phyloP scores from a whole-genome alignment of 2,329 filamentous ascomycete genomes.

The Alternaria sp. region DNA sequence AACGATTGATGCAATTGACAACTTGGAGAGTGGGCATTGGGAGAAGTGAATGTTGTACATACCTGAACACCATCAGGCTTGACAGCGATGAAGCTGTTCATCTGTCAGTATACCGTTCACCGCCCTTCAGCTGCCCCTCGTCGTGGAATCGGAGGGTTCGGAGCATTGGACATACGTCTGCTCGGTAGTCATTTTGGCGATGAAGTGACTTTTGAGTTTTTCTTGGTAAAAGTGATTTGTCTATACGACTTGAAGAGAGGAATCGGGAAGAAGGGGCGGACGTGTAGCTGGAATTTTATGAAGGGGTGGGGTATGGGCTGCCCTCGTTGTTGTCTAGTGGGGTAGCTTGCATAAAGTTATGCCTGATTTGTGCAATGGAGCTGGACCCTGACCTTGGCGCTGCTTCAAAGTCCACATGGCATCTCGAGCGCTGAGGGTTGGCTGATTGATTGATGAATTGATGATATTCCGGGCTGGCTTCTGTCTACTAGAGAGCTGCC shows the following conservation, averaged over 20 bases:
- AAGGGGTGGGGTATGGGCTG: slow-evolving; percentile 36
- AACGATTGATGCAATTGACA: background rate
- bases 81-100: slow-evolving; percentile 95
- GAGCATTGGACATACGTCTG: slow-evolving; percentile 76
- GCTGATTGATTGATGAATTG: background rate
- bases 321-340: slow-evolving; percentile 21
- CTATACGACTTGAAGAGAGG: slow-evolving; percentile 56
- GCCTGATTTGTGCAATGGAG: slow-evolving; percentile 11
- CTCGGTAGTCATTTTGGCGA: slow-evolving; percentile 69
- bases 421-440: slow-evolving; percentile 16
- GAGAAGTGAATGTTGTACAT: slow-evolving; percentile 44
- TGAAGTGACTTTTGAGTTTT: slow-evolving; percentile 44
- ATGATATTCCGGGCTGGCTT: slow-evolving; percentile 30
- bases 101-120: slow-evolving; percentile 41
- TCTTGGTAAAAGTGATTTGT: slow-evolving; percentile 53
- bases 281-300: slow-evolving; percentile 40
- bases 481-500: slow-evolving; percentile 30
- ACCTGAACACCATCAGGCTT: slow-evolving; percentile 99
- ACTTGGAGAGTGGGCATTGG: background rate
- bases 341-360: slow-evolving; percentile 22
- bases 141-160: background rate
- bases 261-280: slow-evolving; percentile 17
- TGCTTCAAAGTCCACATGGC: slow-evolving; percentile 28
- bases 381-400: slow-evolving; percentile 21
- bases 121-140: slow-evolving; percentile 12